Evolutionary conservation across 1,284 basidiomycete species (phyloP), one percentile per base, ranked within the genome.

Genomic region (Irpex sp.): DNA sequence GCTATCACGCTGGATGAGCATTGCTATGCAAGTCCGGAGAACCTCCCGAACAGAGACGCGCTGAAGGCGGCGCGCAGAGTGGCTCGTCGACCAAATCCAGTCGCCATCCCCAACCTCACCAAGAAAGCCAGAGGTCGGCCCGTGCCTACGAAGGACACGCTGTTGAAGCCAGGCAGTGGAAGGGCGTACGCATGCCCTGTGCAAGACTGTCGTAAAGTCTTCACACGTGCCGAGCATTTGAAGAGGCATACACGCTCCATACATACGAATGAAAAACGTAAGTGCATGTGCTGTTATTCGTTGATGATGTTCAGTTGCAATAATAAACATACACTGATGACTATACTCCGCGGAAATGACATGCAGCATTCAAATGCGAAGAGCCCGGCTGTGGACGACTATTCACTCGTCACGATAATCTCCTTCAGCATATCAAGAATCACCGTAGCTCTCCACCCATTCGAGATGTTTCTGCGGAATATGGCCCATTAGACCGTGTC

Each of bases 211-310:
- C 86, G 84, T 34, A 91, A 91, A 72, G 85, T 85, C 61, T 93
- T 93, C 74, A 82, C 83, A 69, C 83, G 91, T 40, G 85, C 86
- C 9, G 91, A 93, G 70, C 91, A 93, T 74, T 79, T 93, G 62
- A 92, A 92, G 76, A 80, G 91, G 51, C 91, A 93, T 73, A 85
- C 92, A 64, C 79, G 88, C 59, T 87, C 85, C 59, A 89, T 93
- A 64, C 91, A 93, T 70, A 92, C 90, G 0, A 80, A 91, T 72
- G 89, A 92, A 71, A 91, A 89, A 78, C 91, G 90, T 92, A 77
- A 68, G 67, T 61, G 7, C 34, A 75, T 81, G 78, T 44, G 21
- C 44, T 17, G 36, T 34, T 62, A 7, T 15, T 11, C 4, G n/a
- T 26, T 48, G 47, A 59, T 38, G 49, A 6, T 31, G 6, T 17